Evolutionary conservation across 352 stramenopile species (phyloP).

Genomic region (Pythium aristosporum): DNA sequence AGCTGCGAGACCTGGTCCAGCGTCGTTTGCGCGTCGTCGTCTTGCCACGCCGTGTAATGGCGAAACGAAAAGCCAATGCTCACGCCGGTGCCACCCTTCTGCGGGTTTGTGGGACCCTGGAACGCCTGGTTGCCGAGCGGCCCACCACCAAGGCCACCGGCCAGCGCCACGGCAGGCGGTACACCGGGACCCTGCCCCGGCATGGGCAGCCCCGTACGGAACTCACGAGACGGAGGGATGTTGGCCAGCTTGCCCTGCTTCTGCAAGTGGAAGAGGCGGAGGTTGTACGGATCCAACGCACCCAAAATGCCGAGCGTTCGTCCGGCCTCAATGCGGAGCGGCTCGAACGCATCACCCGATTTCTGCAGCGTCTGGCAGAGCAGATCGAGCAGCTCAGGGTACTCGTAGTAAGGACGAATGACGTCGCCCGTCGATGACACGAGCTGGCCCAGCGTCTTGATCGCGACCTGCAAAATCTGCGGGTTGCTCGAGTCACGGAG

Average conservation of each 20-base stretch:
- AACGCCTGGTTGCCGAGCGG: constrained; percentile 9
- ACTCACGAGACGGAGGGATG: constrained; percentile 65
- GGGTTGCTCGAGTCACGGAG: constrained; percentile 85
- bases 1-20: constrained; percentile 46
- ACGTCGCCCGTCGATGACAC: constrained; percentile 85
- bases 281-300: constrained; percentile 83
- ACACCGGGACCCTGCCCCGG: constrained; percentile 14
- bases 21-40: constrained; percentile 46
- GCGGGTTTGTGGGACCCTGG: neutral
- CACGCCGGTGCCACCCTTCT: constrained; percentile 20
- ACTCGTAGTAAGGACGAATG: constrained; percentile 82
- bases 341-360: constrained; percentile 75
- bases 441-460: constrained; percentile 82
- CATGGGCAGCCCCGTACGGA: constrained; percentile 46
- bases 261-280: constrained; percentile 80
- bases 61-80: constrained; percentile 24
- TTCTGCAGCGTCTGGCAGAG: constrained; percentile 78
- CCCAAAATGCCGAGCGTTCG: constrained; percentile 79
- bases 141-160: constrained; percentile 18
- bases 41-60: constrained; percentile 20
- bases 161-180: constrained; percentile 16
- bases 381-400: constrained; percentile 79
- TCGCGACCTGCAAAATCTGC: constrained; percentile 82
- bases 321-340: constrained; percentile 75
- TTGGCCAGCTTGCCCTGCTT: constrained; percentile 75